Evolutionary conservation across 441 rosid genomes (phyloP), one percentile per base, ranked within the genome.

Genomic region (Raphanus hybrid): DNA sequence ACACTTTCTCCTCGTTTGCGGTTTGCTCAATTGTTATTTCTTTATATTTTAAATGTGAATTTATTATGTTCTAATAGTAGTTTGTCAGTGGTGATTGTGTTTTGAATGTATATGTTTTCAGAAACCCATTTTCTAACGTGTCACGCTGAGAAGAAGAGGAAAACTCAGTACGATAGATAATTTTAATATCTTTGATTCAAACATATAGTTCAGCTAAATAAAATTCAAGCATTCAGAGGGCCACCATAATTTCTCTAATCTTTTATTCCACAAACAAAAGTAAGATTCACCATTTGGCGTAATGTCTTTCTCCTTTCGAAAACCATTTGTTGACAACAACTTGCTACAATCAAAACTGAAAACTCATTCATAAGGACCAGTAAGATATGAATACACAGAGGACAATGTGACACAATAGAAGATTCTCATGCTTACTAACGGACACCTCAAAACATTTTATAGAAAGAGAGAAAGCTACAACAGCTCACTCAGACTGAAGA

Each of bases 401-500:
- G 43, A 66, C 26, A 69, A 57, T 57, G 48, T 32, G 71, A 64
- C 12, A 57, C 39, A 48, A 50, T 18, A 71, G 3, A 70, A 70
- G 4, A 67, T 23, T 59, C 73, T 50, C 69, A 23, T 45, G 68
- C 61, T 71, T 43, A 45, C n/a, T 4, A 66, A 34, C 59, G 50
- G 52, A 67, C 23, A 11, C 20, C 14, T 59, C 65, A 55, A 50
- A 18, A 3, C 55, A 18, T 48, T 48, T 32, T 6, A 27, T 14
- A 34, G 26, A 11, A 29, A 29, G 75, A 37, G 61, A 59, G 35
- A 59, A 54, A 52, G 45, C 34, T 67, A 50, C 16, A 73, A 12
- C 39, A 63, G 77, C 83, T 91, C 81, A 88, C 71, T 80, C 69
- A 69, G 92, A 86, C 43, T 85, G 90, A 77, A 94, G 91, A 54